Evolutionary conservation across 805 yeast species (phyloP), one percentile per base, ranked within the genome.

Genomic region (Pichia cephalocereana): DNA sequence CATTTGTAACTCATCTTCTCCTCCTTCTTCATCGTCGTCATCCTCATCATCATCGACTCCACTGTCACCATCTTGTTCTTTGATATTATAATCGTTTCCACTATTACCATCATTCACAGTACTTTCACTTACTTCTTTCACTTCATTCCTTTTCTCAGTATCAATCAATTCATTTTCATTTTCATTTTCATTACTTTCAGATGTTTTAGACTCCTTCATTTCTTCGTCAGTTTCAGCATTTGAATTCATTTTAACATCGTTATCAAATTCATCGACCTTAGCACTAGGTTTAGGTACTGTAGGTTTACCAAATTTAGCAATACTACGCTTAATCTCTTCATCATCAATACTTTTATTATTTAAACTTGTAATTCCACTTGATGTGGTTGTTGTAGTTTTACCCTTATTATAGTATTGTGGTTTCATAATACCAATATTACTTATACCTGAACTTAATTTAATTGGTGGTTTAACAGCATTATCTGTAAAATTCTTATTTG

Each of bases 401-500:
- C 46, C 43, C 30, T 53, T 58, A 10, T 60, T 60, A 51, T 59
- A 63, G 50, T 55, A 59, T 39, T 58, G 63, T 18, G 63, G 67
- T 50, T 60, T 63, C 27, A 45, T 38, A 4, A 48, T 41, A 4
- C 48, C 48, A 28, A 27, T 17, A 23, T 39, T 32, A 30, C 32
- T 53, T 17, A 56, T 55, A 3, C 50, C 54, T 14, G 47, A 12
- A 14, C 38, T 12, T 34, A 34, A 34, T 15, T 34, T 34, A 12
- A 34, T 15, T 34, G 50, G 23, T 43, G 45, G 39, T 37, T 37
- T 37, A 8, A 17, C 23, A 7, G 2, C 39, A 37, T 18, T 37
- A 17, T 17, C n/a, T n/a, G 8, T 37, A 7, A 3, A 6, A 37
- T 9, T 7, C 2, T 14, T 34, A 34, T 34, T 34, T 14, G 37